phyloP scores from a whole-genome alignment of 2,329 filamentous ascomycete species.

The Fusarium sterilihyphosum region DNA sequence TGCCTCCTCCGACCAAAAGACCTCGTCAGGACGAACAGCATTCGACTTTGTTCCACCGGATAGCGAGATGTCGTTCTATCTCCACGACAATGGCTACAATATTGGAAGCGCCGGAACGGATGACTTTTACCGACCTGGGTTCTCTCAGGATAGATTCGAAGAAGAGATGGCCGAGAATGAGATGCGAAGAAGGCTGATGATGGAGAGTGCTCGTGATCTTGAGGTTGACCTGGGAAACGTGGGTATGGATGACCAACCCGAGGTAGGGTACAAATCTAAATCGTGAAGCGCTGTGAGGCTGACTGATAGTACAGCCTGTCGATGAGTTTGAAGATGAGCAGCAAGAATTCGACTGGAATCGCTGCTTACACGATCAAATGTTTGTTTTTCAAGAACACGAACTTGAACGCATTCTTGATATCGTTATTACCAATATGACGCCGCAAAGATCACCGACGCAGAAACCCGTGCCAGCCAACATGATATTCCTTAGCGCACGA shows the following conservation, averaged over 20 bases:
- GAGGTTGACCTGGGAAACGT: conserved; percentile 97
- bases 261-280: conserved; percentile 65
- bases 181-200: conserved; percentile 96
- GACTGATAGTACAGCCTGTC: conserved; percentile 58
- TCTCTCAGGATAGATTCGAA: conserved; percentile 93
- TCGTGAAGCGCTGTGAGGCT: not conserved
- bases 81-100: conserved; percentile 92
- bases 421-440: conserved; percentile 98
- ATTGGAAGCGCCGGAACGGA: conserved; percentile 84
- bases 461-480: conserved; percentile 96
- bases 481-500: conserved; percentile 92
- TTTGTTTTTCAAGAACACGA: conserved; percentile 98
- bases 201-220: conserved; percentile 97
- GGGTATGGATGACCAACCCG: conserved; percentile 93
- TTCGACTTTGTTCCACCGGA: conserved; percentile 96
- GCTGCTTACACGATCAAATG: conserved; percentile 97
- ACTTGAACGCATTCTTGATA: conserved; percentile 89
- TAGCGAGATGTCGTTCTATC: conserved; percentile 95
- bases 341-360: conserved; percentile 95
- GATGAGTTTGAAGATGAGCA: conserved; percentile 89
- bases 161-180: conserved; percentile 98
- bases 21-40: conserved; percentile 90
- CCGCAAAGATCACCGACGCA: conserved; percentile 95
- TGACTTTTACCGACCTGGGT: conserved; percentile 93
- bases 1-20: conserved; percentile 95